These are phyloP conservation scores for Podaxis mareebaensis DNA, from an alignment of 768 basidiomycete genomes.

Conservation along the genomic window DNA sequence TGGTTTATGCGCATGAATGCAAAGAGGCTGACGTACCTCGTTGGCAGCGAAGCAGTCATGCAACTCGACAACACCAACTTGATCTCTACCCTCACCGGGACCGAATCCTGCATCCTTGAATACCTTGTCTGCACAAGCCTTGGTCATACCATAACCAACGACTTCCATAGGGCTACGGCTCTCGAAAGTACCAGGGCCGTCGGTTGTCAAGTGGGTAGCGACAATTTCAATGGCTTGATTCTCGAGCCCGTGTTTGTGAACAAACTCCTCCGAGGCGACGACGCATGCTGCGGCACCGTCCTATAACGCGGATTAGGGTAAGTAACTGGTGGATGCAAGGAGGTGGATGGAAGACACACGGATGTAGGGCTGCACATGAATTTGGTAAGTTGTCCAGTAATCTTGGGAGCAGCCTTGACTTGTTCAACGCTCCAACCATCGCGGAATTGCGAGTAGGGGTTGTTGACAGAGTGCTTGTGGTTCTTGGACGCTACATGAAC, in stretches of 20 bases:
- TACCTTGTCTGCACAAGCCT: conserved; percentile 63
- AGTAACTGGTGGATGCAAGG: neutral
- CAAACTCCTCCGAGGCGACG: conserved; percentile 78
- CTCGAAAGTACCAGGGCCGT: conserved; percentile 64
- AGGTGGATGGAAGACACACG: conserved; percentile 33
- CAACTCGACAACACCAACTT: conserved; percentile 82
- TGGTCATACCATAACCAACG: conserved; percentile 80
- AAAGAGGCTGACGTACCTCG: conserved; percentile 47
- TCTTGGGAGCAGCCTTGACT: conserved; percentile 63
- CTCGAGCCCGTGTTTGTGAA: conserved; percentile 68
- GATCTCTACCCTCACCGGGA: conserved; percentile 61
- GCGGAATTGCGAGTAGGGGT: conserved; percentile 86
- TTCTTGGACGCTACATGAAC: conserved; percentile 69
- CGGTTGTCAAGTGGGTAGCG: conserved; percentile 64
- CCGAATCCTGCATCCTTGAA: conserved; percentile 72
- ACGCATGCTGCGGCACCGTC: conserved; percentile 79
- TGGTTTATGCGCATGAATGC: neutral
- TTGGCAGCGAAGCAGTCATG: conserved; percentile 88
- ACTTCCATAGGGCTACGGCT: conserved; percentile 74
- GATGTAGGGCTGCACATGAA: conserved; percentile 90
- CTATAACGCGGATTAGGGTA: conserved; percentile 31
- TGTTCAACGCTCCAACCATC: conserved; percentile 77
- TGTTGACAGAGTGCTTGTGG: conserved; percentile 77
- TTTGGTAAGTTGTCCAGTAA: conserved; percentile 74
- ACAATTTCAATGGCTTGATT: conserved; percentile 89